These are phyloP conservation scores for Rubroboletus pulcherrimus DNA, from an alignment of 768 basidiomycete species.

Conservation along the genomic window DNA sequence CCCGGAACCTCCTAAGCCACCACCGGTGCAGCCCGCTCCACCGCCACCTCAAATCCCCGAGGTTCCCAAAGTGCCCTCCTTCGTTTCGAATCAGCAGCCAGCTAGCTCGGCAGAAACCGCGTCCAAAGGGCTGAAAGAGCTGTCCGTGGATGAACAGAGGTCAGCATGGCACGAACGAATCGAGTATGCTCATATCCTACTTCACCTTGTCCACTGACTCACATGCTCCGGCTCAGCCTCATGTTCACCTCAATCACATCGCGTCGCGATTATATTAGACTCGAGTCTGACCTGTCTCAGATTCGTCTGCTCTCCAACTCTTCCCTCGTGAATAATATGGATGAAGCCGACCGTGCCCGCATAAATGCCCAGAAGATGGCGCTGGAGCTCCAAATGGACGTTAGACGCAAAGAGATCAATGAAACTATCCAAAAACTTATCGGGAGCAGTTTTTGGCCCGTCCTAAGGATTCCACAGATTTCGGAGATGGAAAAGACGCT, in stretches of 20 bases:
- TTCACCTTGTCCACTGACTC: neutral
- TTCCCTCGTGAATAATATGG: constrained; percentile 19
- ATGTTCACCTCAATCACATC: constrained; percentile 34
- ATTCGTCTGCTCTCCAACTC: constrained; percentile 26
- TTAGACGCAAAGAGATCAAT: constrained; percentile 34
- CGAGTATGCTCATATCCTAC: constrained; percentile 29
- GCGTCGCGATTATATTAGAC: constrained; percentile 31
- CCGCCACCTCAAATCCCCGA: constrained; percentile 17
- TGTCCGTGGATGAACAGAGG: constrained; percentile 36
- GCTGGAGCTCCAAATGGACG: constrained; percentile 23
- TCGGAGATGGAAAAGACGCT: constrained; percentile 23
- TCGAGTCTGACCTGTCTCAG: constrained; percentile 32
- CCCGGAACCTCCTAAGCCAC: constrained; percentile 14
- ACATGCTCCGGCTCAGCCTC: constrained; percentile 24
- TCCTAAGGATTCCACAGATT: constrained; percentile 25
- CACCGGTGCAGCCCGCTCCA: constrained; percentile 18
- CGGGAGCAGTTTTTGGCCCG: constrained; percentile 39
- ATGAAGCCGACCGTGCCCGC: constrained; percentile 22
- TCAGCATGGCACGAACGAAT: constrained; percentile 39
- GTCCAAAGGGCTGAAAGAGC: constrained; percentile 15
- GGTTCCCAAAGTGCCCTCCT: constrained; percentile 19
- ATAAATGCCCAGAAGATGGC: constrained; percentile 22
- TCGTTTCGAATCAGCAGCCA: constrained; percentile 13
- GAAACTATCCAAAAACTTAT: constrained; percentile 29
- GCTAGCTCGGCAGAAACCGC: neutral